Conservation (phyloP, 371 early-diverging fungal genomes). For the Zychaea mexicana region DNA sequence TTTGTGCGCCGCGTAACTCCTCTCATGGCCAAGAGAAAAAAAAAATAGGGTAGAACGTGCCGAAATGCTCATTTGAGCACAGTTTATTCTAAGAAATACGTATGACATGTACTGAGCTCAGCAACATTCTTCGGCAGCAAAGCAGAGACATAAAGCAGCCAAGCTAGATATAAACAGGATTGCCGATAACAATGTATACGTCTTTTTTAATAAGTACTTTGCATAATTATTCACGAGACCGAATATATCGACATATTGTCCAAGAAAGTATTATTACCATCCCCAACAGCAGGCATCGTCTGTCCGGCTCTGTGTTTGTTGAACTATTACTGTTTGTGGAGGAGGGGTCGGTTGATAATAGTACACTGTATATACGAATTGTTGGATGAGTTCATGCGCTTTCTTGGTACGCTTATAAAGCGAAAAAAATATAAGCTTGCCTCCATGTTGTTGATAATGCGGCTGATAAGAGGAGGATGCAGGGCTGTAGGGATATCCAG, state of each 20-base stretch:
- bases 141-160: conserved; percentile 31
- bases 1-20: not conserved
- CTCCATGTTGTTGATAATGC: not conserved
- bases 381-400: not conserved
- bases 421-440: not conserved
- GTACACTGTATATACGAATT: not conserved
- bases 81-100: not conserved
- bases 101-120: conserved; percentile 6
- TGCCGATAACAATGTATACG: not conserved
- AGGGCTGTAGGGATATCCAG: not conserved
- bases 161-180: conserved; percentile 16
- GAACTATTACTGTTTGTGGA: conserved; percentile 44
- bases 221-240: too few relatives aligned
- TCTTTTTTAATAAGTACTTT: too few relatives aligned
- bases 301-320: conserved; percentile 36
- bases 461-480: conserved; percentile 1
- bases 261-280: too few relatives aligned
- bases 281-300: conserved; percentile 54
- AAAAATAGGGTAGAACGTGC: not conserved
- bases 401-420: too few relatives aligned
- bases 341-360: conserved; percentile 44
- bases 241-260: too few relatives aligned
- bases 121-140: conserved; percentile 27
- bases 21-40: too few relatives aligned
- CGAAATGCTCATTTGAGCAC: not conserved